Conservation (phyloP, 192 early-diverging fungal genomes). For the Kappamyces sp. region DNA sequence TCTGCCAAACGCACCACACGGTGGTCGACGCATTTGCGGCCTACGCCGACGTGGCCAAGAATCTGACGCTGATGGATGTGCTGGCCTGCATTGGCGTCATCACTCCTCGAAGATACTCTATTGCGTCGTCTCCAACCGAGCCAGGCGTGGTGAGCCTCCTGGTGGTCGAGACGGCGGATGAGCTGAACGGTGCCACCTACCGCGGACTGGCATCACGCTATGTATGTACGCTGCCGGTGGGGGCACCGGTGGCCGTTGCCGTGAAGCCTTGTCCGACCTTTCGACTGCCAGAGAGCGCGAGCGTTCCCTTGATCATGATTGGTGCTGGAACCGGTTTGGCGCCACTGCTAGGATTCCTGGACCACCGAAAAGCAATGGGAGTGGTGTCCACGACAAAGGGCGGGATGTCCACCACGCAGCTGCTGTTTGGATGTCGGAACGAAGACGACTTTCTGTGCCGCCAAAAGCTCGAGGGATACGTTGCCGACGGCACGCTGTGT, state of each 20-base stretch:
- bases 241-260: neutral
- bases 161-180: slow-evolving; percentile 15
- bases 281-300: slow-evolving; percentile 51
- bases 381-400: slow-evolving; percentile 26
- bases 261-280: slow-evolving; percentile 44
- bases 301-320: slow-evolving; percentile 72
- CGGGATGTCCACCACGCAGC: slow-evolving; percentile 37
- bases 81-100: slow-evolving; percentile 27
- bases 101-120: slow-evolving; percentile 31
- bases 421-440: slow-evolving; percentile 82
- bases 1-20: slow-evolving; percentile 37
- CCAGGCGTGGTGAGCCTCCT: slow-evolving; percentile 9
- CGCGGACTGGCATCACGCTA: slow-evolving; percentile 35
- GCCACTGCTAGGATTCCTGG: slow-evolving; percentile 83
- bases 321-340: slow-evolving; percentile 95
- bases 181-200: slow-evolving; percentile 11
- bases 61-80: slow-evolving; percentile 35
- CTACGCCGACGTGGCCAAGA: slow-evolving; percentile 29
- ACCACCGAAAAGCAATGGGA: slow-evolving; percentile 52
- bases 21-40: slow-evolving; percentile 39
- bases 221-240: slow-evolving; percentile 47
- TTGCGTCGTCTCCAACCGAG: slow-evolving; percentile 19
- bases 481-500: slow-evolving; percentile 45
- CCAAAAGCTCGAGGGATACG: slow-evolving; percentile 48
- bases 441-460: slow-evolving; percentile 67